Percentiles rank a stretch among this genome's conserved stretches.
phyloP scores from a whole-genome alignment of 352 stramenopile genomes.

The Pythium phragmitis region DNA sequence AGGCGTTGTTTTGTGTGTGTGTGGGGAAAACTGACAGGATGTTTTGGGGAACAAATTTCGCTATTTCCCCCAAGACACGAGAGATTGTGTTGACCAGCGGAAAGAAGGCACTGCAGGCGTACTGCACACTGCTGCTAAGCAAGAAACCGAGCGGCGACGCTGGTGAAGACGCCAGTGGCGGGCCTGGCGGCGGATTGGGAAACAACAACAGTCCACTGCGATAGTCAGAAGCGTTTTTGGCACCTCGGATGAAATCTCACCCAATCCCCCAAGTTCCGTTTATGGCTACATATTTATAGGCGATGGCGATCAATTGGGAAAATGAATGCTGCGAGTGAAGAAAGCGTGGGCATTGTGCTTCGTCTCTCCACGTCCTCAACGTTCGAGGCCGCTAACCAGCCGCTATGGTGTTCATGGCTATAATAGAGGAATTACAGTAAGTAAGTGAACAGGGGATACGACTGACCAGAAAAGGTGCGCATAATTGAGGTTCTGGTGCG shows the following conservation, averaged over 20 bases:
- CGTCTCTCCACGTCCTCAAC: no score
- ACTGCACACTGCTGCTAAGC: constrained; percentile 64
- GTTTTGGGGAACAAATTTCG: neutral
- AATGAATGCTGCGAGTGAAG: no score
- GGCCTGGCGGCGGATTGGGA: neutral
- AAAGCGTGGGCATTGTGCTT: no score
- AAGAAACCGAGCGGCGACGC: constrained; percentile 42
- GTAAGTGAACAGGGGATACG: no score
- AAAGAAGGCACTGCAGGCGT: constrained; percentile 69
- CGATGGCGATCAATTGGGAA: no score
- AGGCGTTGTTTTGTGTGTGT: neutral
- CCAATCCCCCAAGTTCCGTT: no score
- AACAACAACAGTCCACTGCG: neutral
- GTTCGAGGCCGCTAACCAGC: no score
- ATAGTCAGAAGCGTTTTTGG: neutral
- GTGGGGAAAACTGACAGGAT: neutral
- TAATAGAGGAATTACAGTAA: no score
- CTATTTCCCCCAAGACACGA: constrained; percentile 33
- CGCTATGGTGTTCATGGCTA: no score
- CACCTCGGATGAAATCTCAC: neutral
- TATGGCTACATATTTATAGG: no score
- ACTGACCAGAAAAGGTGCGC: no score
- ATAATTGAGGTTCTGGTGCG: no score
- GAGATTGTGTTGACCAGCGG: constrained; percentile 70
- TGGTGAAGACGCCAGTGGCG: constrained; percentile 25